Conservation (phyloP, 176 grass and related monocot genomes). For the Juncus effusus region DNA sequence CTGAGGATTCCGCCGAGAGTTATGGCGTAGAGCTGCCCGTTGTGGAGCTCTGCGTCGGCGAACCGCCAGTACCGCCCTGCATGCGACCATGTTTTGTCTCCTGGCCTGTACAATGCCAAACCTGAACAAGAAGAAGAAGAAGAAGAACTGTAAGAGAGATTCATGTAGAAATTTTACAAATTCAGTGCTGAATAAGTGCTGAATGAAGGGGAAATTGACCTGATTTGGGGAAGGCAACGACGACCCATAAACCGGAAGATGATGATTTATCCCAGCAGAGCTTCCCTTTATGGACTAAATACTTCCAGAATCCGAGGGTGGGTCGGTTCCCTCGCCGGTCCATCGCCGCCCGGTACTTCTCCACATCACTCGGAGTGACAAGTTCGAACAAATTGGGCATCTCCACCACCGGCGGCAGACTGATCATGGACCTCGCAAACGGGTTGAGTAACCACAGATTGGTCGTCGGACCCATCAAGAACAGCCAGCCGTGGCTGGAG, state of each 20-base stretch:
- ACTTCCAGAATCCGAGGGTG: conserved; percentile 19
- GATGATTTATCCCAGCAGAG: conserved; percentile 11
- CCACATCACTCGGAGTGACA: conserved; percentile 22
- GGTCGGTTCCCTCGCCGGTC: background rate
- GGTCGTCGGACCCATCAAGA: conserved; percentile 21
- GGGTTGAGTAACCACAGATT: conserved; percentile 16
- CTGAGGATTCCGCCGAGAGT: conserved; percentile 34
- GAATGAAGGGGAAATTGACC: background rate
- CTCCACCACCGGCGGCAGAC: conserved; percentile 20
- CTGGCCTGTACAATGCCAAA: conserved; percentile 25
- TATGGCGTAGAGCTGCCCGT: conserved; percentile 31
- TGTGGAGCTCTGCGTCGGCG: conserved; percentile 23
- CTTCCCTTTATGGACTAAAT: conserved; percentile 31
- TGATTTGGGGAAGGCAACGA: conserved; percentile 31
- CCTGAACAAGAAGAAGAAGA: conserved; percentile 10
- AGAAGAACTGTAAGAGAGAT: background rate
- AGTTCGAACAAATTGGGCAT: conserved; percentile 32
- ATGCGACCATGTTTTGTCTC: conserved; percentile 24
- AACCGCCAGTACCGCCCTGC: conserved; percentile 33
- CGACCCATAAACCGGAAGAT: background rate
- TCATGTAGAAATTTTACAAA: background rate
- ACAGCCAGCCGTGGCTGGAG: conserved; percentile 33
- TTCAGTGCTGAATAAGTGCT: background rate
- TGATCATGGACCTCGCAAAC: conserved; percentile 9
- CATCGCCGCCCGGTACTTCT: background rate